Percentiles rank a stretch among this genome's conserved stretches.
These are phyloP conservation scores for Gossypium longicalyx DNA, from an alignment of 345 rosid species.

Conservation along the genomic window DNA sequence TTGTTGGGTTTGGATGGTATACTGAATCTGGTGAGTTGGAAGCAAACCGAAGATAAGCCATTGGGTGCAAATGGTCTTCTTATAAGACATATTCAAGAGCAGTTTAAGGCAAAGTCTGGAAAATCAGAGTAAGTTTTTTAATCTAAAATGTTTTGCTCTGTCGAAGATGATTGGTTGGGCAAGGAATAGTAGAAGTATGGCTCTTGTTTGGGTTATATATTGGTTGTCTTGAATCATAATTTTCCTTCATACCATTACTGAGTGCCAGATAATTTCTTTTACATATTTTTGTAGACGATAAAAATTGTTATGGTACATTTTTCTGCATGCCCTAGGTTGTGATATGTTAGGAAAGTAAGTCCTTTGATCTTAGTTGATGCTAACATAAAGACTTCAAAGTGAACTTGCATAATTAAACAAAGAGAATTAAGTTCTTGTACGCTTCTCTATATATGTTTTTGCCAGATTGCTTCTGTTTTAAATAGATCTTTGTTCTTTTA, in stretches of 20 bases:
- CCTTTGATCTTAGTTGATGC: not conserved
- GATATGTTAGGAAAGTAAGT: not conserved
- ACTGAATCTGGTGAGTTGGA: slow-evolving; percentile 80
- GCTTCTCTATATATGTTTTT: not conserved
- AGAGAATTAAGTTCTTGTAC: not conserved
- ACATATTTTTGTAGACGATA: not conserved
- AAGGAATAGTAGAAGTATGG: not conserved
- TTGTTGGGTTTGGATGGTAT: slow-evolving; percentile 90
- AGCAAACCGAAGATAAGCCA: slow-evolving; percentile 85
- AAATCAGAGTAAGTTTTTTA: slow-evolving; percentile 74
- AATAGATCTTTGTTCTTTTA: not conserved
- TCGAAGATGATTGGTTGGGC: not conserved
- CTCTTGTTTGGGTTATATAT: not conserved
- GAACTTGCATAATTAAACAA: not conserved
- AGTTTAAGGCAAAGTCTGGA: slow-evolving; percentile 84
- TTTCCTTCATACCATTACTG: not conserved
- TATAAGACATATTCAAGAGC: slow-evolving; percentile 88
- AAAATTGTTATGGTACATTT: not conserved
- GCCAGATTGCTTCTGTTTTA: not conserved
- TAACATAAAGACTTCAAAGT: not conserved
- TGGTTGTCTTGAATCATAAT: not conserved
- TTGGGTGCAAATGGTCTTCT: slow-evolving; percentile 94
- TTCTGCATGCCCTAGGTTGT: not conserved
- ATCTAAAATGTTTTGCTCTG: not conserved
- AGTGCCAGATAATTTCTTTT: not conserved